Evolutionary conservation across 257 asterid genomes (phyloP), one percentile per base, ranked within the genome.

Genomic region (Petunia secreta): DNA sequence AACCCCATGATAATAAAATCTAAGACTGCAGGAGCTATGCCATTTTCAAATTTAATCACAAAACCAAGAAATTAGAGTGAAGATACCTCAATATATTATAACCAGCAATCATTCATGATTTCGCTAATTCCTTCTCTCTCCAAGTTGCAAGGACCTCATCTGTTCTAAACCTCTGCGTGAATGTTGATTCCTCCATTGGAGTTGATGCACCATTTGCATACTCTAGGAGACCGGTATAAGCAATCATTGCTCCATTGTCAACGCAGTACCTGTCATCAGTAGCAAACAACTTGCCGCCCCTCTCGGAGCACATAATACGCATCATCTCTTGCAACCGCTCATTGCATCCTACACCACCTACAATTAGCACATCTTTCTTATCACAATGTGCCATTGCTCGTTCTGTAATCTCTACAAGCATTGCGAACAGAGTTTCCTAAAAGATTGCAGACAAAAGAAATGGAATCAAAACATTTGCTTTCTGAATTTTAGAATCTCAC

Each of bases 221-320:
- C 58, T 92, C 99, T 75, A 95, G 90, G 59, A 95, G 92, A 36
- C 99, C 99, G 0, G 99, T 93, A 77, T 95, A 95, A 54, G 99
- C 99, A 83, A 95, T 95, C 99, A 95, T 95, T 5, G 98, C 99
- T 44, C 99, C 99, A 11, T 95, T 95, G 86, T 95, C 98, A 60
- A 95, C 41, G 76, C 99, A 95, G 76, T 95, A 95, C 63, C 99
- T 88, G 65, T 95, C 99, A 77, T 95, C 99, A 6, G 99, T 93
- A 2, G 99, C 92, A 79, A 79, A 95, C 79, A 95, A 82, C 5
- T 85, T 91, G 77, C 99, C 99, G 10, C 92, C 98, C 83, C 98
- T 90, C 87, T 93, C 99, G 2, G 91, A 85, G 81, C 99, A 95
- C 99, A 95, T 95, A 34, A 82, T 85, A 25, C 92, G 90, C 99